Percentiles rank a stretch among this genome's conserved stretches.
Evolutionary conservation across 208 protist species (phyloP).

Genomic region (Leishmania arabica): DNA sequence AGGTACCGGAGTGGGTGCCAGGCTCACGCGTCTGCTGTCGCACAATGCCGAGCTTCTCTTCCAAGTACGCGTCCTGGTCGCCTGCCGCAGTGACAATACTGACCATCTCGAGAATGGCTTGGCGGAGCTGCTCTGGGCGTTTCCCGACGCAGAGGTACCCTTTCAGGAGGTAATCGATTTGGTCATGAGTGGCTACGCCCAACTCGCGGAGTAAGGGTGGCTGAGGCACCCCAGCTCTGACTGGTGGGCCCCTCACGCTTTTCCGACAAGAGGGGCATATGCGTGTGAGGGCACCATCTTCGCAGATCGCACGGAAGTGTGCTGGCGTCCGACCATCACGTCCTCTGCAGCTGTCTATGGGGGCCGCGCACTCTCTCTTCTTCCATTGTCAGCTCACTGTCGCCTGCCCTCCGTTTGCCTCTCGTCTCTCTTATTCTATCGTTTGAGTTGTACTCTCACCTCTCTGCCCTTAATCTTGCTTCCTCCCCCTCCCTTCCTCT

Average conservation of each 20-base stretch:
- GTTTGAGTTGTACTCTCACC: background rate
- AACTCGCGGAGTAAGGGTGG: constrained; percentile 8
- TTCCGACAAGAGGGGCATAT: background rate
- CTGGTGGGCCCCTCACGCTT: background rate
- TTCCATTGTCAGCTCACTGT: background rate
- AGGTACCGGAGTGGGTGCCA: background rate
- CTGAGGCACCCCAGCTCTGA: background rate
- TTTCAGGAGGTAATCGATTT: constrained; percentile 10
- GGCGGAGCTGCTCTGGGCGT: constrained; percentile 9
- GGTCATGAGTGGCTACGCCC: constrained; percentile 10
- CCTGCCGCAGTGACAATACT: constrained; percentile 15
- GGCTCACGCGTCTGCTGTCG: constrained; percentile 9
- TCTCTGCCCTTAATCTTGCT: background rate
- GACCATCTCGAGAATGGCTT: constrained; percentile 10
- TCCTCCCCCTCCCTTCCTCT: background rate
- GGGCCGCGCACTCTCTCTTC: background rate
- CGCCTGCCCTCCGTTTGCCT: background rate
- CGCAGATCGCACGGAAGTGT: background rate
- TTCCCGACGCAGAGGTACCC: constrained; percentile 10
- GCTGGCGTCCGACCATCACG: background rate
- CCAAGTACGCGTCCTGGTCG: constrained; percentile 26
- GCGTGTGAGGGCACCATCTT: background rate
- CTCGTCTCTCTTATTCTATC: constrained; percentile 1
- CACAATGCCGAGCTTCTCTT: constrained; percentile 17
- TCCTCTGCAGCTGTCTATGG: no score